Percentiles rank a stretch among this genome's conserved stretches.
Evolutionary conservation across 2,329 filamentous ascomycete species (phyloP).

Genomic region (Trichoderma afroharzianum): DNA sequence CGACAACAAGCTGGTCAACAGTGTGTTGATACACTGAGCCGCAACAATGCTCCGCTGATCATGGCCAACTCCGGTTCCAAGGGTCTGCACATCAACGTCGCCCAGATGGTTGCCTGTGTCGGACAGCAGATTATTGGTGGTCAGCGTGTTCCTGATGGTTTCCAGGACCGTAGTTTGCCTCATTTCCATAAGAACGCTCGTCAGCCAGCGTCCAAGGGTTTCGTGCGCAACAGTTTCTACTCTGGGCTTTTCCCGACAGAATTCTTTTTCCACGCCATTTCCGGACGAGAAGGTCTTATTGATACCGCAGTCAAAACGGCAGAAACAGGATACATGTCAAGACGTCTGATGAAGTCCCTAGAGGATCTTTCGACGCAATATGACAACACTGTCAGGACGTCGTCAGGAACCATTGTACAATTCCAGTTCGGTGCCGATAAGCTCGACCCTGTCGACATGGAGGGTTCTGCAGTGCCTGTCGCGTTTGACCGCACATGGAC

Average conservation of each 20-base stretch:
- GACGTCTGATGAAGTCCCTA: slow-evolving; percentile 94
- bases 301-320: slow-evolving; percentile 99
- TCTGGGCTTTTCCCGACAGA: slow-evolving; percentile 85
- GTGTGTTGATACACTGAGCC: slow-evolving; percentile 85
- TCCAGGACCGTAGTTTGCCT: slow-evolving; percentile 90
- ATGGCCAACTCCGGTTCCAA: slow-evolving; percentile 99
- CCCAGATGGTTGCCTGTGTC: slow-evolving; percentile 96
- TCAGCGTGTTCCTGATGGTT: slow-evolving; percentile 88
- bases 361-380: slow-evolving; percentile 94
- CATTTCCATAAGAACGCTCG: slow-evolving; percentile 93
- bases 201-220: slow-evolving; percentile 92
- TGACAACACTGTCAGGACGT: slow-evolving; percentile 91
- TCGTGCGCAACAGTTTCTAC: slow-evolving; percentile 97
- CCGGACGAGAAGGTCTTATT: slow-evolving; percentile 94
- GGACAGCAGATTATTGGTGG: slow-evolving; percentile 97
- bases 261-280: slow-evolving; percentile 98
- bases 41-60: slow-evolving; percentile 86
- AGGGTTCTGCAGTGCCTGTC: slow-evolving; percentile 87
- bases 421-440: slow-evolving; percentile 98
- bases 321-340: slow-evolving; percentile 98
- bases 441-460: slow-evolving; percentile 95
- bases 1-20: slow-evolving; percentile 86
- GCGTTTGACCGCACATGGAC: slow-evolving; percentile 89
- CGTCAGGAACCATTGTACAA: slow-evolving; percentile 82
- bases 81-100: slow-evolving; percentile 95